Evolutionary conservation across 2,329 filamentous ascomycete species (phyloP), one percentile per base, ranked within the genome.

Genomic region (Daldinia sp.): DNA sequence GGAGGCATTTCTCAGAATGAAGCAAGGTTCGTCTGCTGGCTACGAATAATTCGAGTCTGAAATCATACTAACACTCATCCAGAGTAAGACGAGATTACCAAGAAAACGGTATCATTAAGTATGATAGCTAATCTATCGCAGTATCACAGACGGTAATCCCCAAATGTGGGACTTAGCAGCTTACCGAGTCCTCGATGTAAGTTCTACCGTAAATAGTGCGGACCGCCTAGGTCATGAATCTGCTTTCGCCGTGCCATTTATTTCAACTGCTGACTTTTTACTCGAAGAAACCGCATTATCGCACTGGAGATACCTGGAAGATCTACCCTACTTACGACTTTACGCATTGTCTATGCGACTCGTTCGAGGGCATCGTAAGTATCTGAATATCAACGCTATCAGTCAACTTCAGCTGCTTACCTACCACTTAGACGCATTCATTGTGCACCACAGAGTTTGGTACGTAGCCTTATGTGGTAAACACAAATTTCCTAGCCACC

Each of bases 241-340:
- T 4, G 6, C 11, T 13, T 30, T 11, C 13, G 10, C 13, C 3
- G 11, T 25, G 6, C 2, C 10, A 21, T 10, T 13, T n/a, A 6
- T 4, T 15, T n/a, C 5, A 9, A 25, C 34, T 25, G 8, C 49
- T 65, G 21, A 65, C 34, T 37, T 4, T 19, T 15, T 5, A 2
- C 21, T 13, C 15, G 8, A n/a, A 86, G 60, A 83, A 82, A 63
- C 84, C 88, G 41, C 93, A 96, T 75, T 88, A 92, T 77, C 86
- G 92, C 32, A 96, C 94, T 0, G 92, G 91, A 27, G 82, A 86
- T 67, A 88, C 90, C 74, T 98, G 94, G 93, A 90, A 88, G 77
- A 96, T 97, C 66, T 97, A 97, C 76, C 95, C 95, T 0, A 96
- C 94, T 0, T 97, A 97, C 73, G 94, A 97, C 76, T 96, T 96